Base-by-base conservation (phyloP, 768 basidiomycete genomes). In the Polyporus arcularius region DNA sequence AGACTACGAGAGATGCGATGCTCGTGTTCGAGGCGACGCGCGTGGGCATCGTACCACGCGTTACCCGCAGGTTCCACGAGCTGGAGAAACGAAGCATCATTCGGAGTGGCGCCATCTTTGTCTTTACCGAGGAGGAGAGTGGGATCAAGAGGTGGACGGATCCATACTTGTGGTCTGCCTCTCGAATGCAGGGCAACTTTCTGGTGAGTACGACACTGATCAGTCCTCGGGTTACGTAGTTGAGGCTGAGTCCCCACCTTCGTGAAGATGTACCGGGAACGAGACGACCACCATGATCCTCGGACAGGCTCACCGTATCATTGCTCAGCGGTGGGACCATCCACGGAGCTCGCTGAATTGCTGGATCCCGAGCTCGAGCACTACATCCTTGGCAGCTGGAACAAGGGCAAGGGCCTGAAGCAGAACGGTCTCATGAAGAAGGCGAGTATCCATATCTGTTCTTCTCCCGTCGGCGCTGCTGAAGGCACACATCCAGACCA, bases 101-200 rank as follows among this genome's bases (percentile, higher is more conserved):
- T 49, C 42, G 57, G 42, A 64, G 62, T 53, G 66, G 66, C n/a
- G 57, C 66, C 8, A 63, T 67, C 48, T 52, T 67, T 31, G 60
- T 67, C 28, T 67, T 64, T 54, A 63, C 66, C 26, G 66, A 67
- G 45, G 66, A 67, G 52, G 66, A 67, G 49, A 64, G 63, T 46
- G 62, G 63, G 6, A 67, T 67, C 58, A 64, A 64, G 45, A 60
- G 66, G 21, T 67, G 66, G 66, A 67, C 66, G 35, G 66, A 67
- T 46, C 63, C 60, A 14, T 67, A 57, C 58, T 46, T 60, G 12
- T 67, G 66, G 66, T 61, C 59, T 5, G 63, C 66, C 16, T 67
- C 66, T 28, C 52, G 66, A 0, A 67, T 64, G 60, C 60, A 65
- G 48, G 66, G 66, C 28, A 60, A 64, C 49, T 67, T 67, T 31